A percentile compares a stretch with the other conserved stretches of the same genome.
These are phyloP conservation scores for Stereum hirsutum DNA, from an alignment of 1,284 basidiomycete species.

Conservation along the genomic window DNA sequence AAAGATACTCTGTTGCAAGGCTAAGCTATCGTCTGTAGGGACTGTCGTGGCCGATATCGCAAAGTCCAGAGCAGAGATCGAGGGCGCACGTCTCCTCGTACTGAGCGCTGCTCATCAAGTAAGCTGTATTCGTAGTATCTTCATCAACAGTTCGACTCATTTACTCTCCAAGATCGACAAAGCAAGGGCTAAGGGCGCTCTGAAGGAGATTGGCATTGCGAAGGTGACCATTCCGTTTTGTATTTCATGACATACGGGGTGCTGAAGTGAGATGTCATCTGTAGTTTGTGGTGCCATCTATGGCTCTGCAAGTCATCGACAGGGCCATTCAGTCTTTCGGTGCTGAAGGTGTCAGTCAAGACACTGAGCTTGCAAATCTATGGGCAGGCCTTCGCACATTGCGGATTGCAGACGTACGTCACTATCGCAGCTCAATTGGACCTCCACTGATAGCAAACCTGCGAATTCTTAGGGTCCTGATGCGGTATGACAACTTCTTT, in stretches of 20 bases:
- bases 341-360: constrained; percentile 91
- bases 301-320: constrained; percentile 86
- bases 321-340: constrained; percentile 93
- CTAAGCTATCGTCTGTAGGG: constrained; percentile 33
- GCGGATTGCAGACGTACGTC: constrained; percentile 81
- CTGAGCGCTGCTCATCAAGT: constrained; percentile 88
- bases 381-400: constrained; percentile 84
- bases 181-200: constrained; percentile 83
- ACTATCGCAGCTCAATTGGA: not conserved
- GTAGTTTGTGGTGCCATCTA: constrained; percentile 90
- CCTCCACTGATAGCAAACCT: not conserved
- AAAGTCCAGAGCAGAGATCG: constrained; percentile 88
- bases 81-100: constrained; percentile 80
- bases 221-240: constrained; percentile 49
- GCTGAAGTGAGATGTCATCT: not conserved
- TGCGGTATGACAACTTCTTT: constrained; percentile 34
- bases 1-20: not conserved
- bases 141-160: not conserved
- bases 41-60: constrained; percentile 90
- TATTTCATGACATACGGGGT: not conserved
- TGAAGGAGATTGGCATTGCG: constrained; percentile 96
- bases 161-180: constrained; percentile 90
- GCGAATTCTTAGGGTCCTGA: constrained; percentile 64
- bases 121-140: not conserved
- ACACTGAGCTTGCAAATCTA: constrained; percentile 71